Conservation (phyloP, 768 basidiomycete species). For the Flagelloscypha sp. region DNA sequence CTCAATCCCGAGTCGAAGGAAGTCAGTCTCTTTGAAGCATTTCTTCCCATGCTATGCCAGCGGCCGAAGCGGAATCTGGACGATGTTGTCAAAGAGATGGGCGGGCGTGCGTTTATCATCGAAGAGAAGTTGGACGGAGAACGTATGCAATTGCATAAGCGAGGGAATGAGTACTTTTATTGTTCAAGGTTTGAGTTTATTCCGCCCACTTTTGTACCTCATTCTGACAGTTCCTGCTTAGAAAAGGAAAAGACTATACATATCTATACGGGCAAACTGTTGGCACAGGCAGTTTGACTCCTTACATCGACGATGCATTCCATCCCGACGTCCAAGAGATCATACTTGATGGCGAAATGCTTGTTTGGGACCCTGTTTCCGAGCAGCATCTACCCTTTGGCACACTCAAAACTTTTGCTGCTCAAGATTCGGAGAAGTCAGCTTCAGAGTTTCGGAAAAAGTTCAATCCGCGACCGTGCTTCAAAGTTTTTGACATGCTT, state of each 20-base stretch:
- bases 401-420: slow-evolving; percentile 87
- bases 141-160: slow-evolving; percentile 90
- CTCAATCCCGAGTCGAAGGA: slow-evolving; percentile 69
- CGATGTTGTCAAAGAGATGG: slow-evolving; percentile 81
- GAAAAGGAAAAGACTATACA: slow-evolving; percentile 87
- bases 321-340: slow-evolving; percentile 77
- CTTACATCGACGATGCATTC: slow-evolving; percentile 72
- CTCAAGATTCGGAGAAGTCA: too few species aligned
- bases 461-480: slow-evolving; percentile 80
- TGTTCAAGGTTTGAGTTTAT: slow-evolving; percentile 62
- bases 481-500: slow-evolving; percentile 94
- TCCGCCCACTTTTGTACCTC: slow-evolving; percentile 4
- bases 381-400: slow-evolving; percentile 90
- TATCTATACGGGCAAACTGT: slow-evolving; percentile 85
- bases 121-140: slow-evolving; percentile 99
- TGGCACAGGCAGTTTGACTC: slow-evolving; percentile 81
- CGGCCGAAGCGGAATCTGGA: slow-evolving; percentile 75
- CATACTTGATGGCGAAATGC: slow-evolving; percentile 96
- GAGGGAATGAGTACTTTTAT: slow-evolving; percentile 86
- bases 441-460: slow-evolving; percentile 59
- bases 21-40: slow-evolving; percentile 75
- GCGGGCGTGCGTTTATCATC: slow-evolving; percentile 69
- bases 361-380: slow-evolving; percentile 92
- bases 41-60: slow-evolving; percentile 94
- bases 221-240: slow-evolving; percentile 18